These are phyloP conservation scores for Silene uniflora DNA, from an alignment of 148 eudicot genomes.

Conservation along the genomic window DNA sequence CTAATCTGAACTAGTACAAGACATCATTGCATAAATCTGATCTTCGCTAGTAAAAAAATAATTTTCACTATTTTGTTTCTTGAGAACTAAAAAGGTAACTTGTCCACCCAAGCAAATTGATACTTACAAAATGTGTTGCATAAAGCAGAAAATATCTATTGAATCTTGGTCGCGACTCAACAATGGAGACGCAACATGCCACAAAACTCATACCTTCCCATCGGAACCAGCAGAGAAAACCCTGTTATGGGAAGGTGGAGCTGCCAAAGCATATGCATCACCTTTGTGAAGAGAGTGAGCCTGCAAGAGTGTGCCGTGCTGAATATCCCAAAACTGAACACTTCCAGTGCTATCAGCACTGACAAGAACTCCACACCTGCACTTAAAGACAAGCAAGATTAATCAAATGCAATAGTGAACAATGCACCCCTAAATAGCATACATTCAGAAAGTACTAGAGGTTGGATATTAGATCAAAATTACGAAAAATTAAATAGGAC, in stretches of 20 bases:
- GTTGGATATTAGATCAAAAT: neutral
- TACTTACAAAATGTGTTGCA: neutral
- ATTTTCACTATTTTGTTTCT: neutral
- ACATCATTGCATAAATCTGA: neutral
- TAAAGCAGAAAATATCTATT: constrained; percentile 5
- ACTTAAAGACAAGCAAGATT: neutral
- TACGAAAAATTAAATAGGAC: neutral
- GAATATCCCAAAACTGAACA: constrained; percentile 92
- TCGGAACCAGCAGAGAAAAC: constrained; percentile 94
- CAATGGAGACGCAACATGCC: constrained; percentile 5
- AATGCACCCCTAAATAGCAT: neutral
- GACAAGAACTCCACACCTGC: constrained; percentile 75
- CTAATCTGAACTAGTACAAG: neutral
- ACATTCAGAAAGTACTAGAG: neutral
- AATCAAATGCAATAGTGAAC: constrained; percentile 1
- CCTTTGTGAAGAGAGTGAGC: constrained; percentile 84
- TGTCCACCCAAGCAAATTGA: neutral
- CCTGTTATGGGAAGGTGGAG: constrained; percentile 69
- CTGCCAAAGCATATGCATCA: constrained; percentile 80
- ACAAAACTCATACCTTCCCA: constrained; percentile 65
- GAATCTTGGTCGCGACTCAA: constrained; percentile 2
- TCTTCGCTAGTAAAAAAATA: neutral
- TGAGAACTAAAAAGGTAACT: neutral
- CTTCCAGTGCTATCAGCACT: constrained; percentile 92
- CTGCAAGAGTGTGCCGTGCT: constrained; percentile 82